Evolutionary conservation across 169 alveolate genomes (phyloP), one percentile per base, ranked within the genome.

Genomic region (Eimeria maxima): DNA sequence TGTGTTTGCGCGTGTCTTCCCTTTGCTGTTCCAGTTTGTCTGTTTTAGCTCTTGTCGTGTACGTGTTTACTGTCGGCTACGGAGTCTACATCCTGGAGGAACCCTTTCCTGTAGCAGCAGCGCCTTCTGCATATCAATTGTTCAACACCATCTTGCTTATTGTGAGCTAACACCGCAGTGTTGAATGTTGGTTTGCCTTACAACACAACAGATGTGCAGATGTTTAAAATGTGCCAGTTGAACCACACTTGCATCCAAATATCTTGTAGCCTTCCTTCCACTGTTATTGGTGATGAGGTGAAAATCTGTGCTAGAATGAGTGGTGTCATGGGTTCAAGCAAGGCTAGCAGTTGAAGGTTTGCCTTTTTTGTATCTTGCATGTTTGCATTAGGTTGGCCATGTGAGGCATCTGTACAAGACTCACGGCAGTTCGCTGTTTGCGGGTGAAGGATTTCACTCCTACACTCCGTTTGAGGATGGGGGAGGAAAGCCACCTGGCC

Each of bases 401-500:
- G 29, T 86, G 33, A 42, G 93, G 10, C 78, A 86, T 38, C 55
- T 86, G 33, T 86, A 55, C 57, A 55, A 86, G 18, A 86, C 78
- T 22, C 93, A 60, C 78, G 38, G 81, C 74, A 60, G 93, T n/a
- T 33, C 78, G 13, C 27, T 86, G 14, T 86, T 86, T 10, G 93
- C 55, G 38, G 78, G 67, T 14, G 93, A 60, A 44, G 80, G 60
- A 3, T 86, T 86, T 22, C 93, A 86, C 78, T 86, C 93, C n/a
- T 86, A 86, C 78, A 60, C 93, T 13, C 93, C 93, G 24, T 86
- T 86, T 60, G 93, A 86, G 42, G 93, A 86, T 24, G 24, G 63
- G 44, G 80, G 22, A 4, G 80, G 27, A 24, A 71, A 38, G 33
- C 20, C 42, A 18, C n/a, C 73, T 50, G 38, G 93, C 24, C 53